These are phyloP conservation scores for Bolboschoenus planiculmis DNA, from an alignment of 176 grass and related monocot species.

Conservation along the genomic window DNA sequence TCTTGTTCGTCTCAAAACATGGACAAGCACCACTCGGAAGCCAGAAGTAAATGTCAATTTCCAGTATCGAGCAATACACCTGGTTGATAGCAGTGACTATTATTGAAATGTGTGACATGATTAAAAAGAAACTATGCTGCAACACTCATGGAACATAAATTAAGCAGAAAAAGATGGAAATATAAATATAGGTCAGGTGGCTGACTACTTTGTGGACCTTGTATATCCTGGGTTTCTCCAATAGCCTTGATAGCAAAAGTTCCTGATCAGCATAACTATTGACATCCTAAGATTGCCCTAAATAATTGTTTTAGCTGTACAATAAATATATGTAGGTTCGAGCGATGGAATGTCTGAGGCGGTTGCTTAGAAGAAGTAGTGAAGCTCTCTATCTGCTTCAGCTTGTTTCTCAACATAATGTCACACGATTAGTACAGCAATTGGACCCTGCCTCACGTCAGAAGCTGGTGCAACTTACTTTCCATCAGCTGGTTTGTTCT, in stretches of 20 bases:
- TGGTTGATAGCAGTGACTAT: not conserved
- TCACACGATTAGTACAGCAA: conserved; percentile 74
- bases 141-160: not conserved
- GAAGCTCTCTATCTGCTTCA: conserved; percentile 96
- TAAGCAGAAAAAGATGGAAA: not conserved
- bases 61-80: not conserved
- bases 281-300: not conserved
- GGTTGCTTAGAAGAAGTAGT: conserved; percentile 87
- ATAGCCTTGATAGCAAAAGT: not conserved
- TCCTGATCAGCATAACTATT: not conserved
- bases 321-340: conserved; percentile 53
- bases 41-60: not conserved
- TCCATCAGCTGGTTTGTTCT: conserved; percentile 93
- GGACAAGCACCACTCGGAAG: not conserved
- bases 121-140: not conserved
- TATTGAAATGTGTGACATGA: not conserved
- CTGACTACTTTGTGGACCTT: not conserved
- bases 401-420: conserved; percentile 89
- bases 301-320: not conserved
- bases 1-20: not conserved
- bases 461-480: conserved; percentile 66
- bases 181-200: not conserved
- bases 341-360: conserved; percentile 96
- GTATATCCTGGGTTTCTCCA: not conserved
- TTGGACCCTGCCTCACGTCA: conserved; percentile 54